Conservation (phyloP, 345 rosid species). For the Lumnitzera racemosa region DNA sequence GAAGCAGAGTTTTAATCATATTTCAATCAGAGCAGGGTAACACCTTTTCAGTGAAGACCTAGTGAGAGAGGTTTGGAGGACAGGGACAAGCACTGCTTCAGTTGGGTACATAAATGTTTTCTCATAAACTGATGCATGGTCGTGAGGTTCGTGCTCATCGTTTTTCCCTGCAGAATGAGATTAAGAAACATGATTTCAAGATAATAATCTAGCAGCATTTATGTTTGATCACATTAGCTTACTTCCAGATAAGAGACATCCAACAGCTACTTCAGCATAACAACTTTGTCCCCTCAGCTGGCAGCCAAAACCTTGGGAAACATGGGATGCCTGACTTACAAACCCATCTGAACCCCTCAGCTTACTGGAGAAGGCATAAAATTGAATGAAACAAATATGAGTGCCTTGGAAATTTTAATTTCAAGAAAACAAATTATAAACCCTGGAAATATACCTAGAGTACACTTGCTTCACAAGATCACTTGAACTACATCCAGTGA, state of each 20-base stretch:
- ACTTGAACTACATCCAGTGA: constrained; percentile 80
- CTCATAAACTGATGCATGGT: constrained; percentile 32
- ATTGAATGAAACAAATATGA: background rate
- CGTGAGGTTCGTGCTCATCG: constrained; percentile 44
- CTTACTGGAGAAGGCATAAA: constrained; percentile 31
- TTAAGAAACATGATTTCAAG: constrained; percentile 54
- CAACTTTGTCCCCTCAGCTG: constrained; percentile 57
- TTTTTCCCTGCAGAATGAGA: constrained; percentile 46
- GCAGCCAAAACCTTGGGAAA: constrained; percentile 53
- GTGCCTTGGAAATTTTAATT: background rate
- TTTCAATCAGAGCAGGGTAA: background rate
- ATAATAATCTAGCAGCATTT: constrained; percentile 31
- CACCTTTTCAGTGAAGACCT: constrained; percentile 89
- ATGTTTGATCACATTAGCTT: constrained; percentile 35
- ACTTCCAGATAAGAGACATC: constrained; percentile 47
- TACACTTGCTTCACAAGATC: constrained; percentile 96
- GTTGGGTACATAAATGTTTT: constrained; percentile 80
- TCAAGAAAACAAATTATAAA: constrained; percentile 2
- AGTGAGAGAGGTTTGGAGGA: constrained; percentile 73
- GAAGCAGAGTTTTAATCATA: no score
- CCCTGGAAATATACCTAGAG: constrained; percentile 39
- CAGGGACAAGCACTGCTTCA: constrained; percentile 90
- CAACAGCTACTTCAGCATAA: constrained; percentile 81
- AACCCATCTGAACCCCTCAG: constrained; percentile 47
- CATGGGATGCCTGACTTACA: constrained; percentile 59